Base-by-base conservation (phyloP, 2,329 filamentous ascomycete species). In the Bertia moriformis region DNA sequence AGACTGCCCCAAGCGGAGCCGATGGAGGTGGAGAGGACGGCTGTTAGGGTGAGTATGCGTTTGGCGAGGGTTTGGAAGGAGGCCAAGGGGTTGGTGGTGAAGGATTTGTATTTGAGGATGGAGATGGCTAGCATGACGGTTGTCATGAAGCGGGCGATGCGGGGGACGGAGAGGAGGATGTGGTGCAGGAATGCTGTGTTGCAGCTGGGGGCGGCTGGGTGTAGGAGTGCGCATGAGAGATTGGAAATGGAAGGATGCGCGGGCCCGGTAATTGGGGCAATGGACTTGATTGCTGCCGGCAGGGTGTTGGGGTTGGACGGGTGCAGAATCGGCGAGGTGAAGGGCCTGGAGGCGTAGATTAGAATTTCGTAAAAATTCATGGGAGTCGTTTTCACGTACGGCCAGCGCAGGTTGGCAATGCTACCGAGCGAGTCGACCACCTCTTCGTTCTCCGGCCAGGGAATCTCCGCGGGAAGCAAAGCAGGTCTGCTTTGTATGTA, bases 111-210 rank as follows among this genome's bases (percentile, higher is more conserved):
- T 35, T 35, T 35, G 10, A 17, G 32, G 7, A 35, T 18, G 12
- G 10, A 12, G 10, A 35, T 7, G 10, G 32, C 32, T 15, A 35
- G 32, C 10, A 18, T 17, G 32, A 35, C 15, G 32, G 32, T 12
- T 7, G 32, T 35, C 15, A 35, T 7, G 15, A 17, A 35, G 12
- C 32, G 32, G 17, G 32, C 32, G 15, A 35, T 7, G 10, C 10
- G 32, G 10, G 32, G 32, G 10, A 35, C 32, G 7, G 32, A 35
- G 32, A 35, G 32, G 10, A 35, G 32, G 15, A 35, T 35, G 17
- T 35, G 32, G 15, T 35, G 32, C 32, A 35, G 10, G 32, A 35
- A 35, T 35, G 32, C 32, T 12, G 32, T 35, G 32, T 15, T 18
- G 32, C 32, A 35, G 32, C 32, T 35, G 10, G 32, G 32, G 32